Conservation (phyloP, 495 filamentous ascomycete genomes). For the Xylaria scruposa region DNA sequence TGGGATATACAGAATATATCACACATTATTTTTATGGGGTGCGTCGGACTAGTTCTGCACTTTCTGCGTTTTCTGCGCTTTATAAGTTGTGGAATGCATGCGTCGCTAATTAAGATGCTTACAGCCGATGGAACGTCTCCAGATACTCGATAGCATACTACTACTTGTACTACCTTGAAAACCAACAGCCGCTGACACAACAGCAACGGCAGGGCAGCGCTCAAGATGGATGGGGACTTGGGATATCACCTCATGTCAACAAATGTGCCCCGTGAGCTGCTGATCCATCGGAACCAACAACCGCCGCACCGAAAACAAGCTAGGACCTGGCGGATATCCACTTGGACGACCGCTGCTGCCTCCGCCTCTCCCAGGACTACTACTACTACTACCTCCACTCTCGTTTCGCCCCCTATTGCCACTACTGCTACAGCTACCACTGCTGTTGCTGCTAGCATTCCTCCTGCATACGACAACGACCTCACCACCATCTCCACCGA, state of each 20-base stretch:
- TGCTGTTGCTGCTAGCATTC: background rate
- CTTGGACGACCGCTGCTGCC: conserved; percentile 8
- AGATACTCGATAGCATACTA: background rate
- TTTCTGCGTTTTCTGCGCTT: background rate
- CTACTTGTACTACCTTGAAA: background rate
- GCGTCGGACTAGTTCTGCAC: conserved; percentile 8
- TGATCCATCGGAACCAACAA: conserved; percentile 15
- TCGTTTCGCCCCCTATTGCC: conserved; percentile 22
- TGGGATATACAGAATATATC: background rate
- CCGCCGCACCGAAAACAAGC: conserved; percentile 23
- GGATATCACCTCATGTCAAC: conserved; percentile 20
- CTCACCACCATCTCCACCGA: conserved; percentile 4
- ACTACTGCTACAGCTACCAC: background rate
- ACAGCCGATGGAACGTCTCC: conserved; percentile 15
- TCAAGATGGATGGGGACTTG: conserved; percentile 21
- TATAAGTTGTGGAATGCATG: conserved; percentile 4
- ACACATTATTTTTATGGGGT: background rate
- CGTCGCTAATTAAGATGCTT: conserved; percentile 15
- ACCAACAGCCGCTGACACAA: background rate
- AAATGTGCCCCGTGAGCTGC: conserved; percentile 10
- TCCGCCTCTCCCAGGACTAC: conserved; percentile 1
- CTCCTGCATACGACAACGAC: conserved; percentile 14
- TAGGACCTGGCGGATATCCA: conserved; percentile 20
- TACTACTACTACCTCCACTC: conserved; percentile 22
- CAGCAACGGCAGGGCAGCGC: background rate